Conservation (phyloP, 495 filamentous ascomycete genomes). For the Lophium mytilinum region DNA sequence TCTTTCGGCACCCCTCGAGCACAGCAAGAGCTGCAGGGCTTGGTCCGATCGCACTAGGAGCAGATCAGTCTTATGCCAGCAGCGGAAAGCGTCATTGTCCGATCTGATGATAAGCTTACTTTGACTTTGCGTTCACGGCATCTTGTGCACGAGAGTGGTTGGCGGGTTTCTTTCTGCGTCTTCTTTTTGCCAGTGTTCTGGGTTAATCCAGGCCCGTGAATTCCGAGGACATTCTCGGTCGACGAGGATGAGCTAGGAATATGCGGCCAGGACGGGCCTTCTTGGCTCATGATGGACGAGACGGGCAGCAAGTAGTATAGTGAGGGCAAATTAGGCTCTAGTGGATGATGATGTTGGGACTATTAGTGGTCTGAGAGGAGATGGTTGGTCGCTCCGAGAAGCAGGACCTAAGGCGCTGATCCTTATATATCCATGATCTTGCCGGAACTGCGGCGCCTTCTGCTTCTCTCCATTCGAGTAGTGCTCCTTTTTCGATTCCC, state of each 20-base stretch:
- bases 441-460: too few species aligned
- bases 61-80: background rate
- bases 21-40: slow-evolving; percentile 41
- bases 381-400: slow-evolving; percentile 3
- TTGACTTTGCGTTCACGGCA: slow-evolving; percentile 38
- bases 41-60: slow-evolving; percentile 40
- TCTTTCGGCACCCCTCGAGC: slow-evolving; percentile 39
- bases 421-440: too few species aligned
- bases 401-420: too few species aligned
- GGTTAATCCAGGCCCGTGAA: background rate
- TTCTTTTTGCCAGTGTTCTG: slow-evolving; percentile 14
- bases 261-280: slow-evolving; percentile 5
- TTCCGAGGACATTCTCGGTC: slow-evolving; percentile 13
- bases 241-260: background rate
- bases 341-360: background rate
- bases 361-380: slow-evolving; percentile 3
- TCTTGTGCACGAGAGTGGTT: slow-evolving; percentile 36
- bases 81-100: background rate
- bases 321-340: too few species aligned
- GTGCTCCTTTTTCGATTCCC: too few species aligned
- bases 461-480: too few species aligned
- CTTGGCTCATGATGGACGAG: slow-evolving; percentile 16
- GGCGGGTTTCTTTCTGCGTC: slow-evolving; percentile 28
- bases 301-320: background rate
- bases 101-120: slow-evolving; percentile 14